Evolutionary conservation across 192 early-diverging fungal genomes (phyloP).

Genomic region (Mortierella claussenii): DNA sequence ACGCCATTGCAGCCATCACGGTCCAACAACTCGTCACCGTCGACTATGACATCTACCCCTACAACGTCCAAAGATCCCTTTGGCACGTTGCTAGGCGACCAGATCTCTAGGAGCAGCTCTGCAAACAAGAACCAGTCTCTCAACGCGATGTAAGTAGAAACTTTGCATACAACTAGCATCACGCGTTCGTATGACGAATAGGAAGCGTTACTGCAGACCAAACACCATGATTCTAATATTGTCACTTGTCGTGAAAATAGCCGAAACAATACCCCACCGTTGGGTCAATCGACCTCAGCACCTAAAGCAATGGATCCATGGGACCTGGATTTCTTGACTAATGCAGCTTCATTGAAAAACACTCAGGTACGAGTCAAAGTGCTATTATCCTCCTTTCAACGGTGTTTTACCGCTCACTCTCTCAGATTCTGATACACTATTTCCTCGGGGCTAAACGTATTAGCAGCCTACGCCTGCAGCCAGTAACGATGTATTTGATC

Average conservation of each 20-base stretch:
- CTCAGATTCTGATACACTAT: no score
- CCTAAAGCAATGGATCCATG: constrained; percentile 31
- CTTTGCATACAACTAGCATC: no score
- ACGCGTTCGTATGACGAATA: no score
- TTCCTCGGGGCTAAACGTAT: neutral
- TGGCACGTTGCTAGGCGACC: constrained; percentile 27
- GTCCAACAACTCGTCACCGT: constrained; percentile 30
- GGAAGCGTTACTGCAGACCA: no score
- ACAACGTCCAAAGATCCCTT: constrained; percentile 28
- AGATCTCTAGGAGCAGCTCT: constrained; percentile 31
- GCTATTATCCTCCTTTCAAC: no score
- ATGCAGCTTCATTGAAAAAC: constrained; percentile 19
- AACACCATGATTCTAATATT: neutral
- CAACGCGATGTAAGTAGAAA: constrained; percentile 38
- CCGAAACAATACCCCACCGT: constrained; percentile 42
- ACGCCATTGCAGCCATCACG: constrained; percentile 30
- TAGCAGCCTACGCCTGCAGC: constrained; percentile 10
- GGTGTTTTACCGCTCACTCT: no score
- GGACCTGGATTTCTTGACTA: constrained; percentile 50
- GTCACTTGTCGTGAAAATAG: no score
- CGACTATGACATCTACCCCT: neutral
- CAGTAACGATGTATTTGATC: constrained; percentile 37
- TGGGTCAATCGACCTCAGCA: constrained; percentile 9
- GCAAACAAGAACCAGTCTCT: constrained; percentile 42
- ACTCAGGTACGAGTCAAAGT: no score